Conservation (phyloP, 371 early-diverging fungal species). For the Mortierella sp. region DNA sequence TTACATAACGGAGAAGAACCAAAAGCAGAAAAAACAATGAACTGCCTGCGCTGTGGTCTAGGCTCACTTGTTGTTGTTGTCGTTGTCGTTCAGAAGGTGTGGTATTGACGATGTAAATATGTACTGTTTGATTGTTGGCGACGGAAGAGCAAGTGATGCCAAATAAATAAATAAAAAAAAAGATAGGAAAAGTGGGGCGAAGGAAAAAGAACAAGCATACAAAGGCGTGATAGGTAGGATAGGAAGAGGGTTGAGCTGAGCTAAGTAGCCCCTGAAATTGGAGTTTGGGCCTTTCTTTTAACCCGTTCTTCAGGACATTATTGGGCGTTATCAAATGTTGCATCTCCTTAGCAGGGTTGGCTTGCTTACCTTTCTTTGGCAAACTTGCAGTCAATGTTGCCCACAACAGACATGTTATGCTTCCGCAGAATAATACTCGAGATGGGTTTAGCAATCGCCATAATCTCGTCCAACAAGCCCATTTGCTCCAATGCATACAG, state of each 20-base stretch:
- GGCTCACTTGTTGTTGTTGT: not conserved
- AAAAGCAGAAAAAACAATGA: not conserved
- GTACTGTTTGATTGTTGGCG: too few relatives aligned
- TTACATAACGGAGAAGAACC: not conserved
- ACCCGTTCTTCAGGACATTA: not conserved
- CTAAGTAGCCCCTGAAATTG: not conserved
- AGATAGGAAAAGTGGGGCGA: not conserved
- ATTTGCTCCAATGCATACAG: slow-evolving; percentile 36
- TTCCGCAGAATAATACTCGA: slow-evolving; percentile 30
- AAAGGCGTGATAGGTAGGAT: not conserved
- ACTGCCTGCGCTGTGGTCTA: not conserved
- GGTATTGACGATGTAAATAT: not conserved
- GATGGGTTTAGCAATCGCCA: slow-evolving; percentile 41
- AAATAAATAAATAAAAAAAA: not conserved
- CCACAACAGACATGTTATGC: slow-evolving; percentile 38
- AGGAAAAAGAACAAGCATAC: not conserved
- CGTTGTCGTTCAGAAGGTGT: not conserved
- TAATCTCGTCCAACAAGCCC: slow-evolving; percentile 37
- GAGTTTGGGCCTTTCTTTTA: not conserved
- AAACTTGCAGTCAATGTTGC: slow-evolving; percentile 31
- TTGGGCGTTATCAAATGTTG: too few relatives aligned
- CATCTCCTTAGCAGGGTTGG: not conserved
- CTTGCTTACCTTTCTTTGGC: slow-evolving; percentile 42
- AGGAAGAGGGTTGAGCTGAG: not conserved
- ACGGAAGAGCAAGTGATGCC: not conserved